phyloP scores from a whole-genome alignment of 2,329 filamentous ascomycete species.

The Cordyceps javanica region DNA sequence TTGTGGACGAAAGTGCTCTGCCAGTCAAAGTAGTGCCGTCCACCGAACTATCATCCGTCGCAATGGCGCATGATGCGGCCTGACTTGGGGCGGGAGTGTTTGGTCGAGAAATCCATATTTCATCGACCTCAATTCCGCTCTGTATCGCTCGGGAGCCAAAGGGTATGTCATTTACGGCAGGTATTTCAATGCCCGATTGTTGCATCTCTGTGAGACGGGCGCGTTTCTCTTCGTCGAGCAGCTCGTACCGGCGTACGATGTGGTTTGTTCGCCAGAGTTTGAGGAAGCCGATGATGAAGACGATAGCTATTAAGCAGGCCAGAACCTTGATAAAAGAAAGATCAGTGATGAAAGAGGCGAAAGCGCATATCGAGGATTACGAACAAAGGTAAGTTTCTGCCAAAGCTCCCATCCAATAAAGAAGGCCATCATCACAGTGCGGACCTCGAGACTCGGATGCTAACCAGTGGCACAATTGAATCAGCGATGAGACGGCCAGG shows the following conservation, averaged over 20 bases:
- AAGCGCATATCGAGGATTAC: conserved; percentile 27
- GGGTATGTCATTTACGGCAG: conserved; percentile 55
- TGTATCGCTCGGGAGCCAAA: conserved; percentile 85
- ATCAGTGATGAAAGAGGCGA: neutral
- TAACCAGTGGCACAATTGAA: no score
- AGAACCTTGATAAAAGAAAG: conserved; percentile 52
- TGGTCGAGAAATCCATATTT: conserved; percentile 66
- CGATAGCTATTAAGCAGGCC: conserved; percentile 61
- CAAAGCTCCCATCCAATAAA: conserved; percentile 71
- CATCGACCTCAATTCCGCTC: conserved; percentile 75
- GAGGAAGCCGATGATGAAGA: conserved; percentile 60
- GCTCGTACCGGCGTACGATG: conserved; percentile 48
- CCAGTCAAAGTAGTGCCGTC: neutral
- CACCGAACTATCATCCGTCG: conserved; percentile 14
- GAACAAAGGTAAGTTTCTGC: conserved; percentile 87
- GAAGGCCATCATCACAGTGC: conserved; percentile 40
- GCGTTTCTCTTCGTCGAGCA: conserved; percentile 61
- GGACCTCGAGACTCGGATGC: conserved; percentile 29
- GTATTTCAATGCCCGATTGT: conserved; percentile 42
- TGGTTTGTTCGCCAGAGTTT: conserved; percentile 62
- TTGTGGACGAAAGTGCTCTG: neutral
- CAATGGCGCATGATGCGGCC: conserved; percentile 20
- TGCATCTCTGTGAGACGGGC: conserved; percentile 47
- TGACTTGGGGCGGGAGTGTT: conserved; percentile 30
- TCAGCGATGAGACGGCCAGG: no score